phyloP scores from a whole-genome alignment of 1,284 basidiomycete genomes.

The Sphagnurus paluster region DNA sequence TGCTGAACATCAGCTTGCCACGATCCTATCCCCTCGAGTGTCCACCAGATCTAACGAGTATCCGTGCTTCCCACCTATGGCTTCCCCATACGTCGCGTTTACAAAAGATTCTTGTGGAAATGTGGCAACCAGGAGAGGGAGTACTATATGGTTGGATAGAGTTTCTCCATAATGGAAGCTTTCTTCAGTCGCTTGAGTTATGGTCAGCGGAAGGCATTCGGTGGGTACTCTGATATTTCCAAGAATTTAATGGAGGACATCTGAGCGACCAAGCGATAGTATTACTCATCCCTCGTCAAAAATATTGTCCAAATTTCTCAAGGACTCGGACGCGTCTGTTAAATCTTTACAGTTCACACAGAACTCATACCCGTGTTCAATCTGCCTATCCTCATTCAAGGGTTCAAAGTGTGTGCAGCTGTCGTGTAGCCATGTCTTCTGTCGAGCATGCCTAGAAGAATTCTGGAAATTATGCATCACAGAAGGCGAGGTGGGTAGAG shows the following conservation, averaged over 20 bases:
- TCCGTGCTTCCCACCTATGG: slow-evolving; percentile 64
- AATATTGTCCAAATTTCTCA: slow-evolving; percentile 48
- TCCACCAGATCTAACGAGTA: slow-evolving; percentile 54
- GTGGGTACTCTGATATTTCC: slow-evolving; percentile 36
- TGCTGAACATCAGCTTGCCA: slow-evolving; percentile 57
- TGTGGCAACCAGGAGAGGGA: slow-evolving; percentile 62
- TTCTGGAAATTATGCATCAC: slow-evolving; percentile 75
- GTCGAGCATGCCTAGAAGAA: slow-evolving; percentile 65
- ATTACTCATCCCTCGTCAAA: slow-evolving; percentile 57
- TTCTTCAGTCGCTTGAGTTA: slow-evolving; percentile 42
- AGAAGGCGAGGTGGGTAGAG: slow-evolving; percentile 69
- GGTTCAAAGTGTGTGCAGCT: slow-evolving; percentile 69
- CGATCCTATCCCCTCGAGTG: slow-evolving; percentile 52
- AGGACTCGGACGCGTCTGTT: slow-evolving; percentile 46
- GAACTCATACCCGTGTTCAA: slow-evolving; percentile 62
- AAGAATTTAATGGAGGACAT: background rate
- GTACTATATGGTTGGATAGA: slow-evolving; percentile 73
- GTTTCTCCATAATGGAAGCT: slow-evolving; percentile 63
- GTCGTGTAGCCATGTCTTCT: slow-evolving; percentile 72
- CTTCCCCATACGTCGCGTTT: slow-evolving; percentile 43
- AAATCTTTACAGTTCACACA: slow-evolving; percentile 55
- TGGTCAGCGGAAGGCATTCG: slow-evolving; percentile 34
- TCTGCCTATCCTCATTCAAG: slow-evolving; percentile 70
- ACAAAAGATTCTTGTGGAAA: slow-evolving; percentile 40
- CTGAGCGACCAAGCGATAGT: slow-evolving; percentile 30